These are phyloP conservation scores for Plasmodium gonderi DNA, from an alignment of 169 alveolate genomes.

Conservation along the genomic window DNA sequence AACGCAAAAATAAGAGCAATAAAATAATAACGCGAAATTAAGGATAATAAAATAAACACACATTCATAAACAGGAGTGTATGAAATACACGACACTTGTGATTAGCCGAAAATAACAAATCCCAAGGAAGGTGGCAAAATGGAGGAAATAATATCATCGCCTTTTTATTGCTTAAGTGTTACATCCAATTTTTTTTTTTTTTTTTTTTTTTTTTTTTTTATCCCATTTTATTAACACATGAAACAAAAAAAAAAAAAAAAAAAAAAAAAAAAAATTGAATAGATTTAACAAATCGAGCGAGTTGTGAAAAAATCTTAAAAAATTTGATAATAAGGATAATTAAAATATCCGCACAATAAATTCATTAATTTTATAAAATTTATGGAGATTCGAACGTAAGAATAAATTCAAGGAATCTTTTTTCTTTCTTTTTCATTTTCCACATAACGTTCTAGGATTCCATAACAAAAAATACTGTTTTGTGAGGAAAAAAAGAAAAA, in stretches of 20 bases:
- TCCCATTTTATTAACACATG: no score
- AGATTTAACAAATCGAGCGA: conserved; percentile 8
- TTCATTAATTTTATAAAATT: not conserved
- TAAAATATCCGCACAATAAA: not conserved
- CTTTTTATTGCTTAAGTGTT: not conserved
- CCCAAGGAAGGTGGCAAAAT: not conserved
- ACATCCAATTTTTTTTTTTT: not conserved
- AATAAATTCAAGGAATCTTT: not conserved
- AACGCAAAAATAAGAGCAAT: not conserved
- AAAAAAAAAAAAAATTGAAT: not conserved
- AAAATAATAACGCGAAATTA: not conserved
- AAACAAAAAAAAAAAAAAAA: not conserved
- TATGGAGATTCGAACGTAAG: not conserved
- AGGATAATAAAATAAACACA: not conserved
- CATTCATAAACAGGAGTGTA: not conserved
- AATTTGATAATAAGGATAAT: not conserved
- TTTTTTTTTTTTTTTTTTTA: not conserved
- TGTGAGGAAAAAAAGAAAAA: not conserved
- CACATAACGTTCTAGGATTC: not conserved
- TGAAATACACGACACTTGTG: not conserved
- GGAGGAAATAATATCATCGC: not conserved
- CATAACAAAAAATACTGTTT: not conserved
- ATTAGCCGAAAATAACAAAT: not conserved
- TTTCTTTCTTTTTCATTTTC: not conserved
- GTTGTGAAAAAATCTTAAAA: conserved; percentile 3